phyloP scores from a whole-genome alignment of 176 grass and related monocot species.

The Avena sativa region DNA sequence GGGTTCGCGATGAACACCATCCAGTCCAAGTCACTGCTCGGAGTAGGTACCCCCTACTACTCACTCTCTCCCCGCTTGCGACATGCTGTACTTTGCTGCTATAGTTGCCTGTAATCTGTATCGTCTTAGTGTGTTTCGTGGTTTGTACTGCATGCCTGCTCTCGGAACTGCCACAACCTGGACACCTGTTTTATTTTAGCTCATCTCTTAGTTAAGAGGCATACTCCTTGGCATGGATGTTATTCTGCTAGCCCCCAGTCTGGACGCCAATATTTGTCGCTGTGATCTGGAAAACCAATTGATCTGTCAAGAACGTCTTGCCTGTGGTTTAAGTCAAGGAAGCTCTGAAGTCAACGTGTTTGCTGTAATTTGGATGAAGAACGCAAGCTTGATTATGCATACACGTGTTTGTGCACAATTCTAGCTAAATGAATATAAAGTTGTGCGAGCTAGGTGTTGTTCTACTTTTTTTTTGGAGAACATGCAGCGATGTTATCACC shows the following conservation, averaged over 20 bases:
- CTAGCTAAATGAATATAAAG: not conserved
- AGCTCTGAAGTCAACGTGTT: too few species aligned
- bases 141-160: not conserved
- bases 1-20: constrained; percentile 81
- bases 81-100: not conserved
- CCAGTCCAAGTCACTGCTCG: constrained; percentile 86
- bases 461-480: not conserved
- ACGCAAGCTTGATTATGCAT: not conserved
- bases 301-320: not conserved
- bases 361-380: not conserved
- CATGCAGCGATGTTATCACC: not conserved
- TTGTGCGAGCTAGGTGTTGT: not conserved
- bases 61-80: not conserved
- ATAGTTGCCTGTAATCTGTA: not conserved
- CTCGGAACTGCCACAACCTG: not conserved
- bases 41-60: constrained; percentile 64
- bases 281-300: constrained; percentile 2
- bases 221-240: not conserved
- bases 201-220: not conserved
- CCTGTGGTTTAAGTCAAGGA: too few species aligned
- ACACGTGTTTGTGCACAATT: constrained; percentile 18
- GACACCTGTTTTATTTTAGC: not conserved
- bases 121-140: not conserved
- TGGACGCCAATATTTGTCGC: not conserved
- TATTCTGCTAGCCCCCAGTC: not conserved